Evolutionary conservation across 106 monocot genomes (phyloP).

Genomic region (Allium sativum): DNA sequence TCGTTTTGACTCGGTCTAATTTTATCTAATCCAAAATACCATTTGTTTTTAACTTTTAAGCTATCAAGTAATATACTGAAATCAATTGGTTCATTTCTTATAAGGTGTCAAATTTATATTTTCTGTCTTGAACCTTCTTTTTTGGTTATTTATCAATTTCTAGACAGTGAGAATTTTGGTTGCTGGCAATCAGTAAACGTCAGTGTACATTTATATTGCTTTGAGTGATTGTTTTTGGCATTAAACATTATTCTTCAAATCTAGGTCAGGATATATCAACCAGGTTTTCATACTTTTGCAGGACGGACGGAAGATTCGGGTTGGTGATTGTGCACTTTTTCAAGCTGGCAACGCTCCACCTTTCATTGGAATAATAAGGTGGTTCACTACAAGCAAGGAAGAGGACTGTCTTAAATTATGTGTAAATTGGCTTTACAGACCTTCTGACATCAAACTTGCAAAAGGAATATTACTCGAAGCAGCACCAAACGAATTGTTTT

Average conservation of each 20-base stretch:
- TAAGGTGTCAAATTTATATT: no score
- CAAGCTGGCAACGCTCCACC: constrained; percentile 77
- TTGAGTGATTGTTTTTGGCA: not conserved
- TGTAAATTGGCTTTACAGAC: constrained; percentile 95
- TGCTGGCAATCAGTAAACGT: not conserved
- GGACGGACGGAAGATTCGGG: constrained; percentile 74
- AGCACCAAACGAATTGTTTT: constrained; percentile 90
- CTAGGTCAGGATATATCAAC: not conserved
- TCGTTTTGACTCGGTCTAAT: no score
- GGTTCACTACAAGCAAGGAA: constrained; percentile 42
- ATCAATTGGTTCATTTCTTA: no score
- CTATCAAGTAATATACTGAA: no score
- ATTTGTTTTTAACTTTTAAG: no score
- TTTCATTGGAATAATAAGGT: constrained; percentile 86
- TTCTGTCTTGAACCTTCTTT: no score
- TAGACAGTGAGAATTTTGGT: not conserved
- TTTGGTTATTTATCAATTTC: no score
- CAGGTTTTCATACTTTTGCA: constrained; percentile 12
- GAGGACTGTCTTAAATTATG: constrained; percentile 49
- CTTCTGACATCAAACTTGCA: constrained; percentile 73
- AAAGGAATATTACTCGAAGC: constrained; percentile 65
- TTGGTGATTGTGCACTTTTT: constrained; percentile 95
- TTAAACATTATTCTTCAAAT: not conserved
- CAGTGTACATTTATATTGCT: not conserved
- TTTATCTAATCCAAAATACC: no score